Base-by-base conservation (phyloP, 177 flowering plant genomes). In the Vitis hybrid region DNA sequence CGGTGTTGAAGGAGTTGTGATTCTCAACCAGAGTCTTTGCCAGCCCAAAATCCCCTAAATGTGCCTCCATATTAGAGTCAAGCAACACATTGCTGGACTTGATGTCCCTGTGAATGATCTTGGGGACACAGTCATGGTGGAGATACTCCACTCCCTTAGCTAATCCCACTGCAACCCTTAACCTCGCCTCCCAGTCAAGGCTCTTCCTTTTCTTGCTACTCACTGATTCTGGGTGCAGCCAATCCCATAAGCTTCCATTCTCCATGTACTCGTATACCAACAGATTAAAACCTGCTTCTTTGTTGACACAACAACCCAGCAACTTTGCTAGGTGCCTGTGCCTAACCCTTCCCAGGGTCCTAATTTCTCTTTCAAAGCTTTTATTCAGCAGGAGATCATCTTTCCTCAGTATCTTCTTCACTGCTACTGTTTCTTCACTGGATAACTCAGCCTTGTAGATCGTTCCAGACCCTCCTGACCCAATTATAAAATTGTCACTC, bases 161-260 rank as follows among this genome's bases (percentile, higher is more conserved):
- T 74, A 95, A 71, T 60, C 99, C 99, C 55, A 87, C 76, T 19
- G 94, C 97, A 55, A 91, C 85, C 82, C 70, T 86, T 63, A 93
- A 51, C 59, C 99, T 75, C 3, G 82, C 71, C 7, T 90, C 97
- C 98, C 93, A 93, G 29, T 86, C 87, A 10, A 93, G 86, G 69
- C 60, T 70, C 69, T 65, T 82, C 77, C 65, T 84, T 73, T 80
- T 84, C 82, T 84, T 95, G 71, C 71, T 69, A 49, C 73, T 82
- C 52, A 11, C 74, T 9, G 71, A 66, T 63, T 81, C 68, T 31
- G 49, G 60, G 71, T 95, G 91, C 69, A 95, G 72, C 99, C 98
- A 93, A 72, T 95, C 99, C 97, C 97, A 95, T 11, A 93, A 70
- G 65, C 98, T 90, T 59, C 98, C 99, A 59, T 92, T 91, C 78